Evolutionary conservation across 2,329 filamentous ascomycete species (phyloP).

Genomic region (Zymoseptoria passerinii): DNA sequence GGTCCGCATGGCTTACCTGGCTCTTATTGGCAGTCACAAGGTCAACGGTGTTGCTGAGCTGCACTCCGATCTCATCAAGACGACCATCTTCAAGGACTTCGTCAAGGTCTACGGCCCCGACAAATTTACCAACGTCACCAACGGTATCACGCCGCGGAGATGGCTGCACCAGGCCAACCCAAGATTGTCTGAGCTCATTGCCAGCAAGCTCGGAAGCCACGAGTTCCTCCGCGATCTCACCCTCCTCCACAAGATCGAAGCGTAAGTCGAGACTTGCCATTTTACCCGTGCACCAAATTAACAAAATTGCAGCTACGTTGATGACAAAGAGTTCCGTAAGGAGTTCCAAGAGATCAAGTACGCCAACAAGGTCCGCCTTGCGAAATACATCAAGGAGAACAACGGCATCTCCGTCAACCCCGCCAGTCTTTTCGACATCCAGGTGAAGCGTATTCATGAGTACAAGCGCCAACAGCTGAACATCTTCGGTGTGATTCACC

Average conservation of each 20-base stretch:
- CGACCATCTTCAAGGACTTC: slow-evolving; percentile 99
- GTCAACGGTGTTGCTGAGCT: slow-evolving; percentile 97
- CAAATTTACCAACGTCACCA: slow-evolving; percentile 98
- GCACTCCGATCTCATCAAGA: slow-evolving; percentile 95
- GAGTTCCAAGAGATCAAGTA: slow-evolving; percentile 97
- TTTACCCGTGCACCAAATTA: background rate
- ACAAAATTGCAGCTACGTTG: slow-evolving; percentile 44
- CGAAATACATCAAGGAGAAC: slow-evolving; percentile 79
- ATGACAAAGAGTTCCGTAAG: slow-evolving; percentile 84
- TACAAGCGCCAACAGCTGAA: slow-evolving; percentile 98
- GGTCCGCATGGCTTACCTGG: slow-evolving; percentile 93
- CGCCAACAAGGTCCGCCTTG: slow-evolving; percentile 86
- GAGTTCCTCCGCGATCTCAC: slow-evolving; percentile 88
- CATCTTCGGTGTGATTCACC: slow-evolving; percentile 95
- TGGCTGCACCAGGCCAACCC: slow-evolving; percentile 99
- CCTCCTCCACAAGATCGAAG: slow-evolving; percentile 74
- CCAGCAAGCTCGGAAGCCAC: slow-evolving; percentile 74
- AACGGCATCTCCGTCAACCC: slow-evolving; percentile 80
- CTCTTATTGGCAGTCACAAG: slow-evolving; percentile 96
- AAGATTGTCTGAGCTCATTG: slow-evolving; percentile 81
- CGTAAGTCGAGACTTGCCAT: slow-evolving; percentile 17
- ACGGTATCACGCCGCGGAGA: slow-evolving; percentile 89
- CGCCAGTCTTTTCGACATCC: slow-evolving; percentile 82
- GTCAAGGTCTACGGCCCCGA: slow-evolving; percentile 89
- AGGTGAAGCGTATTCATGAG: slow-evolving; percentile 98